phyloP scores from a whole-genome alignment of 352 stramenopile genomes.

The Phytophthora quininea region DNA sequence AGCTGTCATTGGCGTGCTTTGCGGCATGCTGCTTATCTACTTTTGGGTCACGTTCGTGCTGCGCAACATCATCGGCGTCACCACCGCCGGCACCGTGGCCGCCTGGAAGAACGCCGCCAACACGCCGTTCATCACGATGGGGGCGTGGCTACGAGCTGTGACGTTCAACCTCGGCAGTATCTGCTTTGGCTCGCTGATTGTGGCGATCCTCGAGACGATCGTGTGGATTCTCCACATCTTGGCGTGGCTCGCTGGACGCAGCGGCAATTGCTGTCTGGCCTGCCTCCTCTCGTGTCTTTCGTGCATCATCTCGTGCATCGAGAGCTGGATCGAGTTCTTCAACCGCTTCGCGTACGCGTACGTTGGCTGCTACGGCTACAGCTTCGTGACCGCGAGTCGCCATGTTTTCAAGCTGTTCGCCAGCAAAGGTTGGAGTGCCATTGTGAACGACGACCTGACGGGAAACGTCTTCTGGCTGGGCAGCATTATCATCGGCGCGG shows the following conservation, averaged over 20 bases:
- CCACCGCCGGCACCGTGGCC: slow-evolving; percentile 88
- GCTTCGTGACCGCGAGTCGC: slow-evolving; percentile 77
- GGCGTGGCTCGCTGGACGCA: slow-evolving; percentile 58
- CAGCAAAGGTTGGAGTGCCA: slow-evolving; percentile 84
- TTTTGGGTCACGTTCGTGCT: slow-evolving; percentile 91
- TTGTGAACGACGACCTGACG: slow-evolving; percentile 90
- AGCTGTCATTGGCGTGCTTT: slow-evolving; percentile 72
- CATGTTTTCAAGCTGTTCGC: slow-evolving; percentile 85
- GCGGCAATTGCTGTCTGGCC: slow-evolving; percentile 76
- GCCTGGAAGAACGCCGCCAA: slow-evolving; percentile 89
- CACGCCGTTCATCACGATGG: slow-evolving; percentile 73
- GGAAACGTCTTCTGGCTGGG: slow-evolving; percentile 87
- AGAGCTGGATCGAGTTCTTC: slow-evolving; percentile 89
- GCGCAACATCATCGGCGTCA: slow-evolving; percentile 91
- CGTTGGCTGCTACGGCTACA: slow-evolving; percentile 88
- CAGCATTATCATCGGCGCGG: slow-evolving; percentile 73
- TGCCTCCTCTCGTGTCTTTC: slow-evolving; percentile 71
- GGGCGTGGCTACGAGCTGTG: slow-evolving; percentile 78
- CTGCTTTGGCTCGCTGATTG: slow-evolving; percentile 91
- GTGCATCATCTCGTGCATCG: slow-evolving; percentile 83
- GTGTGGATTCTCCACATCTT: slow-evolving; percentile 72
- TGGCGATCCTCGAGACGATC: slow-evolving; percentile 90
- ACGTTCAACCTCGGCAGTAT: slow-evolving; percentile 93
- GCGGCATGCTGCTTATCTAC: slow-evolving; percentile 92
- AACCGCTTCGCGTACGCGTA: slow-evolving; percentile 91